Evolutionary conservation across 2,329 filamentous ascomycete species (phyloP), one percentile per base, ranked within the genome.

Genomic region (Zalaria obscura): DNA sequence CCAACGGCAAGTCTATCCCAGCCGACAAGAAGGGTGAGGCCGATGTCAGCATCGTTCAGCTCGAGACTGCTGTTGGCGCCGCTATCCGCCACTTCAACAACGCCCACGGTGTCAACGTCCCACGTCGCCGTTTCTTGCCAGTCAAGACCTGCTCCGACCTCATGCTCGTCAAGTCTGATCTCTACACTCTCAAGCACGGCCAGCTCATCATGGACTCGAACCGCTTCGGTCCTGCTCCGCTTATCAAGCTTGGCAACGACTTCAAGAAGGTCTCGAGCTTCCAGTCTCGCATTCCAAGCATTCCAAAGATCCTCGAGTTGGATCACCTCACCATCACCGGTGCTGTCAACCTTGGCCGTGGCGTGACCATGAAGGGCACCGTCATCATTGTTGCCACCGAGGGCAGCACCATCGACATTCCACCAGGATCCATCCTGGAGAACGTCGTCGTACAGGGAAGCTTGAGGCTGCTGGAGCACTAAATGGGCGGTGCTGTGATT

Each of bases 261-360:
- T 98, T 98, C 79, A 98, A 98, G 83, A 98, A 98, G 80, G 91
- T 98, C 33, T 96, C 89, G 1, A 91, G 87, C 71, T 93, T 93
- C 75, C 81, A 87, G 70, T 80, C 85, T 66, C 81, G 81, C 60
- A 88, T 93, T 53, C 74, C 82, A 7, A 86, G 80, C 49, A 93
- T 93, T 55, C 85, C 85, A 58, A 88, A 85, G 75, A 88, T 93
- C 54, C 78, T 91, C 51, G 85, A 93, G 70, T 76, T 91, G 38
- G 85, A 93, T 59, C 91, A 98, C 62, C 76, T 98, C 45, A 98
- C 91, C 59, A 94, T 98, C 56, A 98, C 91, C 31, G 91, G 91
- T 59, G 86, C 87, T 36, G 91, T 98, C 64, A 96, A 95, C 71
- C 77, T 98, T 43, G 89, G 89, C 51, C 85, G 91, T 41, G 89